Evolutionary conservation across 2,329 filamentous ascomycete genomes (phyloP).

Genomic region (Sarocladium brachiariae): DNA sequence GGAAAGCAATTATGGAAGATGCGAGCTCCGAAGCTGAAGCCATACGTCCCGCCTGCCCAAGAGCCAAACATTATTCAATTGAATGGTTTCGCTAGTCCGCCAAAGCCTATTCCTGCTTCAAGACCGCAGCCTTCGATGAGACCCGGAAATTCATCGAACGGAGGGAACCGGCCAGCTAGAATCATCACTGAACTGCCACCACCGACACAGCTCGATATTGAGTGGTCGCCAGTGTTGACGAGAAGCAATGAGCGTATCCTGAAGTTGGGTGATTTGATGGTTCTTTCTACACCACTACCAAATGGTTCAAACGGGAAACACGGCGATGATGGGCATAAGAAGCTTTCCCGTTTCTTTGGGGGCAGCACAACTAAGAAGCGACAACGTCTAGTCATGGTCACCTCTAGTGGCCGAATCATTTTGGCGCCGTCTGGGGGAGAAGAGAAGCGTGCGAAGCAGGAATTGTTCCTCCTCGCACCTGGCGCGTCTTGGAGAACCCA

Average conservation of each 20-base stretch:
- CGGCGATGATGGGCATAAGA: slow-evolving; percentile 71
- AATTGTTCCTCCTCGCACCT: slow-evolving; percentile 72
- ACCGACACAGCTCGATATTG: slow-evolving; percentile 94
- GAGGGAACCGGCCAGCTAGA: slow-evolving; percentile 57
- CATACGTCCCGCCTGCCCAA: slow-evolving; percentile 70
- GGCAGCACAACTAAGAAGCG: slow-evolving; percentile 87
- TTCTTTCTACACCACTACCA: slow-evolving; percentile 70
- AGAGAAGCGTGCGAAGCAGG: slow-evolving; percentile 90
- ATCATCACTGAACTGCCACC: slow-evolving; percentile 93
- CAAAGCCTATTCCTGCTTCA: slow-evolving; percentile 23
- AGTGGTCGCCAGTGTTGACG: slow-evolving; percentile 95
- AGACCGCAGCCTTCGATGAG: slow-evolving; percentile 22
- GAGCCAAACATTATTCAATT: slow-evolving; percentile 71
- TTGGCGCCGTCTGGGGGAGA: slow-evolving; percentile 87
- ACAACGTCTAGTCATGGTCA: slow-evolving; percentile 90
- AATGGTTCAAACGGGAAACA: slow-evolving; percentile 67
- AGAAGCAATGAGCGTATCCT: slow-evolving; percentile 88
- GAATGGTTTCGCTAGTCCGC: slow-evolving; percentile 36
- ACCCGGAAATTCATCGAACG: neutral
- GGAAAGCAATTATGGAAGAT: slow-evolving; percentile 81
- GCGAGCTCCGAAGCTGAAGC: slow-evolving; percentile 79
- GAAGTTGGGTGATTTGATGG: slow-evolving; percentile 85
- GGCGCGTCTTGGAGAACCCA: slow-evolving; percentile 75
- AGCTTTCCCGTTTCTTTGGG: slow-evolving; percentile 89
- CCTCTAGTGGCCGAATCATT: slow-evolving; percentile 82